Evolutionary conservation across 345 rosid genomes (phyloP).

Genomic region (Eucalyptus regnans): DNA sequence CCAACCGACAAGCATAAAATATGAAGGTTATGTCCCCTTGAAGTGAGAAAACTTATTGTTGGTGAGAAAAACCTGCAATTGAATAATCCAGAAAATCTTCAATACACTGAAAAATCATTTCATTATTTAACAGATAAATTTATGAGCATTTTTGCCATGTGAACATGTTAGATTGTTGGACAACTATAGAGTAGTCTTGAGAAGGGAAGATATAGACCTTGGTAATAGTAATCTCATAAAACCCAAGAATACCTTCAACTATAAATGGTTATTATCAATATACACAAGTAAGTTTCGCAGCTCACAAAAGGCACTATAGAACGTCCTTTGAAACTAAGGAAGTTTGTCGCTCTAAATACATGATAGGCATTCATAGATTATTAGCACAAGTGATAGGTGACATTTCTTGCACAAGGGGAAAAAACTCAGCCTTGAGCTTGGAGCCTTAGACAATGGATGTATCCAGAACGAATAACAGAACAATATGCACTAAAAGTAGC

Average conservation of each 20-base stretch:
- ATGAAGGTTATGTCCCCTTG: slow-evolving; percentile 55
- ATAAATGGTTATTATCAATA: not conserved
- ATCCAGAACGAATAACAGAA: not conserved
- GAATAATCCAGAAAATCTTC: not conserved
- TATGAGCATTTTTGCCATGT: not conserved
- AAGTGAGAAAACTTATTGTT: slow-evolving; percentile 55
- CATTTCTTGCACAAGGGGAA: not conserved
- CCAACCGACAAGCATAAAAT: slow-evolving; percentile 71
- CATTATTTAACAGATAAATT: not conserved
- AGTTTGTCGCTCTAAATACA: not conserved
- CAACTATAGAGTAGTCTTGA: not conserved
- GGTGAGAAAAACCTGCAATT: slow-evolving; percentile 85
- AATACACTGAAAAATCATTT: not conserved
- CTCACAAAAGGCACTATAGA: not conserved
- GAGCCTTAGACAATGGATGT: not conserved
- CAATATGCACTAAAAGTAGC: not conserved
- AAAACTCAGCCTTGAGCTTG: not conserved
- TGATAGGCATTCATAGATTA: not conserved
- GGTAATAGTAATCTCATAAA: not conserved
- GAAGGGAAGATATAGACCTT: not conserved
- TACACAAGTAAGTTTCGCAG: not conserved
- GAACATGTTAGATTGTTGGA: not conserved
- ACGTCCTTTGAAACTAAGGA: not conserved
- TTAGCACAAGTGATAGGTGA: not conserved
- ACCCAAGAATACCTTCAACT: not conserved